Percentiles rank a stretch among this genome's conserved stretches.
These are phyloP conservation scores for Naganishia cerealis DNA, from an alignment of 1,284 basidiomycete species.

Conservation along the genomic window DNA sequence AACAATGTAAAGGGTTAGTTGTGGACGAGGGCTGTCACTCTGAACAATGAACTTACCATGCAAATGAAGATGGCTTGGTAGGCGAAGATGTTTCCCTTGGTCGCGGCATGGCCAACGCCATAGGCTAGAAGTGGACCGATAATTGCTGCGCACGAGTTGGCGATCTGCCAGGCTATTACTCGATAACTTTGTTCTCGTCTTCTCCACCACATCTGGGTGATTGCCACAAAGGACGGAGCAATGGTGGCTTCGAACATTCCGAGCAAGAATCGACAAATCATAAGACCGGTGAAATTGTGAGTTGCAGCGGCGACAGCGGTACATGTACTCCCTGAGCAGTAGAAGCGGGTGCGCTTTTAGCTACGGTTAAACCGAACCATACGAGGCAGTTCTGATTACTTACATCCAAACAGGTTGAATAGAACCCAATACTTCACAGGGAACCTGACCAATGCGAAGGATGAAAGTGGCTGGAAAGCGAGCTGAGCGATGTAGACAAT, in stretches of 20 bases:
- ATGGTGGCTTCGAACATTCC: constrained; percentile 47
- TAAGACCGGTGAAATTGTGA: constrained; percentile 44
- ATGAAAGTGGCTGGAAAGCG: constrained; percentile 46
- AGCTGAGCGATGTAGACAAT: constrained; percentile 48
- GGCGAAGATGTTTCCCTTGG: constrained; percentile 36
- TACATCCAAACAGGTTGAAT: constrained; percentile 39
- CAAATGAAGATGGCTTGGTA: constrained; percentile 59
- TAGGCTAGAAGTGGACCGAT: constrained; percentile 48
- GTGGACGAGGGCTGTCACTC: neutral
- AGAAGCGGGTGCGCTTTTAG: neutral
- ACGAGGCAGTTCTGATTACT: neutral
- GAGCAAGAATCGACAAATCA: constrained; percentile 46
- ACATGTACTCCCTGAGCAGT: constrained; percentile 41
- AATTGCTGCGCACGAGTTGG: constrained; percentile 46
- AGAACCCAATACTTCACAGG: constrained; percentile 47
- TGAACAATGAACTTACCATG: constrained; percentile 52
- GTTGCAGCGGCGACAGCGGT: constrained; percentile 44
- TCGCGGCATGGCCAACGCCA: constrained; percentile 44
- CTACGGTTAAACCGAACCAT: neutral
- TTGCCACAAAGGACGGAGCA: constrained; percentile 38
- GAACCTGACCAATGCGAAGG: constrained; percentile 45
- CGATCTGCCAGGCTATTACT: constrained; percentile 49
- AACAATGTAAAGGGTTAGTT: neutral
- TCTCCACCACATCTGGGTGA: constrained; percentile 49
- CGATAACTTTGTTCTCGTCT: constrained; percentile 48